A percentile compares a stretch with the other conserved stretches of the same genome.
Evolutionary conservation across 108 stramenopile species (phyloP).

Genomic region (Discostella pseudostelligera): DNA sequence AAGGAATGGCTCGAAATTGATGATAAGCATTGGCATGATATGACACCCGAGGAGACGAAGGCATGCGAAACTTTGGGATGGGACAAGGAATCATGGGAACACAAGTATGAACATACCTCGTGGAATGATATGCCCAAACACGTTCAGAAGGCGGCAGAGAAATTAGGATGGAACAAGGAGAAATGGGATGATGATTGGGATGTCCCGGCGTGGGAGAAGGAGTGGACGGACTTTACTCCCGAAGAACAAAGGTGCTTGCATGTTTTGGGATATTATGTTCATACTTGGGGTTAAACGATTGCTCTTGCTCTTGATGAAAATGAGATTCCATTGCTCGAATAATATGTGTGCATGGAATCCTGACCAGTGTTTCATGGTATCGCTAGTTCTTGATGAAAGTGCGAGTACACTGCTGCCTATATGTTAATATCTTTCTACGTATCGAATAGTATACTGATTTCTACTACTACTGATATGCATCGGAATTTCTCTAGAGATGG

Average conservation of each 20-base stretch:
- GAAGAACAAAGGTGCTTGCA: constrained; percentile 29
- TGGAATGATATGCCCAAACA: constrained; percentile 55
- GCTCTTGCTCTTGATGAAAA: too few species aligned
- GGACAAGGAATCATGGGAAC: constrained; percentile 58
- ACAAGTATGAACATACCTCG: constrained; percentile 44
- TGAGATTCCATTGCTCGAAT: too few species aligned
- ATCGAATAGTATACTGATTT: too few species aligned
- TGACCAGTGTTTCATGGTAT: too few species aligned
- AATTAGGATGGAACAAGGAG: constrained; percentile 47
- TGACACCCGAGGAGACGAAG: constrained; percentile 47
- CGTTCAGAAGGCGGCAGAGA: constrained; percentile 48
- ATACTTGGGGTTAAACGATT: constrained; percentile 35
- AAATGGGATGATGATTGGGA: constrained; percentile 58
- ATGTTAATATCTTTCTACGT: too few species aligned
- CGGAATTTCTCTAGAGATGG: too few species aligned
- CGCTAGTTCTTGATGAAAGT: too few species aligned
- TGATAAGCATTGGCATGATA: constrained; percentile 52
- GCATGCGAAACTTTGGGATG: constrained; percentile 55
- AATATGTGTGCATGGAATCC: too few species aligned
- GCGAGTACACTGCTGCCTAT: too few species aligned
- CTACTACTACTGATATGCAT: too few species aligned
- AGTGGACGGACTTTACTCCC: constrained; percentile 18
- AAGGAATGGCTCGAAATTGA: constrained; percentile 28
- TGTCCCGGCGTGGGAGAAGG: constrained; percentile 29
- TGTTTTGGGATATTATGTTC: constrained; percentile 38